These are phyloP conservation scores for Botrytis elliptica DNA, from an alignment of 2,329 filamentous ascomycete species.

Conservation along the genomic window DNA sequence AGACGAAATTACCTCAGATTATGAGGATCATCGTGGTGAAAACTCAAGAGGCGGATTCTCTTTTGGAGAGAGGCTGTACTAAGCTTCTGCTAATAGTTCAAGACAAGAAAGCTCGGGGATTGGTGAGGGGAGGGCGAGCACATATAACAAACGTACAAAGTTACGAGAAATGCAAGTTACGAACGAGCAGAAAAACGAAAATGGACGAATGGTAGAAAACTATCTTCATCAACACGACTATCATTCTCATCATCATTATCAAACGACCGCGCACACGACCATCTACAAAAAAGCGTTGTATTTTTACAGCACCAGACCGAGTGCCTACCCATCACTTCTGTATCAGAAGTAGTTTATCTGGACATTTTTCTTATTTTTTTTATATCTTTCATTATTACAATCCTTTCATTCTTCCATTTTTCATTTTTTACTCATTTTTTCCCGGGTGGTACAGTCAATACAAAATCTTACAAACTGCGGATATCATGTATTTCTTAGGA, in stretches of 20 bases:
- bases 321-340: not conserved
- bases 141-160: slow-evolving; percentile 10
- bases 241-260: not conserved
- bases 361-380: not conserved
- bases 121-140: not conserved
- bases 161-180: slow-evolving; percentile 13
- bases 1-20: not conserved
- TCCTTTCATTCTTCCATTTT: not conserved
- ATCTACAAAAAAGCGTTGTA: not conserved
- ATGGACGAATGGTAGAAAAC: not conserved
- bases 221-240: not conserved
- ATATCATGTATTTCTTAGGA: slow-evolving; percentile 11
- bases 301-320: not conserved
- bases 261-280: not conserved
- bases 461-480: not conserved
- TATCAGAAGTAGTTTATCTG: not conserved
- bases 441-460: not conserved
- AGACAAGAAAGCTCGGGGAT: no score
- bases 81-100: not conserved
- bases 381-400: not conserved
- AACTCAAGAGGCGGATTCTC: slow-evolving; percentile 38
- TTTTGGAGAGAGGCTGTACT: slow-evolving; percentile 49
- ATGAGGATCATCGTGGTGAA: not conserved
- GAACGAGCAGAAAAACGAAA: not conserved
- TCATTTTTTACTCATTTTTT: not conserved